Base-by-base conservation (phyloP, 73 alveolate genomes). In the Paramecium biaurelia region DNA sequence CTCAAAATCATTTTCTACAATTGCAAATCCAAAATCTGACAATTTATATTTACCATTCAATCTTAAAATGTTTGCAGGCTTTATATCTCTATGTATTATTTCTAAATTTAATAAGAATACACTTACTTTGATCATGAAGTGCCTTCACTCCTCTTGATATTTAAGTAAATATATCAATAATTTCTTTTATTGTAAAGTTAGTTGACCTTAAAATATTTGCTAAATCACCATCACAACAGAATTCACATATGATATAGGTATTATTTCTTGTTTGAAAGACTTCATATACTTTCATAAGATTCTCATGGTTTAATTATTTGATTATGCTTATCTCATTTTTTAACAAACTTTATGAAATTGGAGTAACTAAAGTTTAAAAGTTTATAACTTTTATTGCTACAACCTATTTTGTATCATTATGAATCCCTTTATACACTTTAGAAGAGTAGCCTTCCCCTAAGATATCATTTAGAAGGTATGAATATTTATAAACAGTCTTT, bases 21-120 rank as follows among this genome's bases (percentile, higher is more conserved):
- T 42, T 0, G 90, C 90, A 47, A 79, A 79, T 79, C 90, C 90
- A 79, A 79, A 79, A 79, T 79, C 90, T 43, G 90, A 58, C 4
- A 79, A 20, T 79, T 79, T 79, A 47, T 47, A 79, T 43, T 43
- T 45, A 12, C 74, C 74, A 23, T 79, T 42, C 26, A 63, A 43
- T 43, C 32, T 79, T 11, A 79, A 42, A 26, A 79, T 79, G 76
- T 79, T 79, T 5, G 90, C 90, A 11, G 72, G 90, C 32, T 79
- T 79, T 43, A 79, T 79, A 47, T 79, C 90, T 79, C 90, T 38
- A 79, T 79, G 90, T 10, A 79, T 43, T 30, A 79, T 79, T 12
- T 47, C 90, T 79, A 79, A 34, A n/a, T 72, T 35, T 35, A 7
- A 26, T 32, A 63, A 30, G 47, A 26, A 12, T 72, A 7, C n/a